A percentile compares a stretch with the other conserved stretches of the same genome.
Conservation (phyloP, 176 grass and related monocot genomes). For the Dactylis glomerata region DNA sequence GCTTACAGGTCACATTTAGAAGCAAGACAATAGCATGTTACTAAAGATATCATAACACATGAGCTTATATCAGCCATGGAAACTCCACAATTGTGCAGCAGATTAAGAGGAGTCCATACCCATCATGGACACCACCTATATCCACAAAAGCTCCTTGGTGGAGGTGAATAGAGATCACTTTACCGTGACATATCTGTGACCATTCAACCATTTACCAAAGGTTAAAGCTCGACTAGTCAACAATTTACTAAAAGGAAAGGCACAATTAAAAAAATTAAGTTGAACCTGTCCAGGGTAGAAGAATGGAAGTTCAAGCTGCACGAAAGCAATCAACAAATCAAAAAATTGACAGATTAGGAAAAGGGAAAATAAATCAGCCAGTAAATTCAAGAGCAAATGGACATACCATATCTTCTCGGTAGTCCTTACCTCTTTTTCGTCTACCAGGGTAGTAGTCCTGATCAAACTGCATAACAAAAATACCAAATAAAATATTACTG, state of each 20-base stretch:
- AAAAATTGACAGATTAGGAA: not conserved
- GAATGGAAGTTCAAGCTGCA: slow-evolving; percentile 99
- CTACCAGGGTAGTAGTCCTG: slow-evolving; percentile 98
- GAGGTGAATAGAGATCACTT: slow-evolving; percentile 72
- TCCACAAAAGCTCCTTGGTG: slow-evolving; percentile 96
- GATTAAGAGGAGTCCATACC: slow-evolving; percentile 37
- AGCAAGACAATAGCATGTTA: not conserved
- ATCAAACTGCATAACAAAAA: slow-evolving; percentile 71
- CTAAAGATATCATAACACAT: not conserved
- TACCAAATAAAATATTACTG: not conserved
- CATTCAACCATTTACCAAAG: not conserved
- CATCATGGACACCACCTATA: slow-evolving; percentile 85
- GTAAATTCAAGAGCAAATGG: slow-evolving; percentile 22
- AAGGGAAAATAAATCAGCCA: not conserved
- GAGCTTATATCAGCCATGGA: not conserved
- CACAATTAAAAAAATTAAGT: slow-evolving; percentile 26
- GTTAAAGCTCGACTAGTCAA: not conserved
- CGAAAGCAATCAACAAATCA: slow-evolving; percentile 37
- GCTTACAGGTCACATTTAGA: not conserved
- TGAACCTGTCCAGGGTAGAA: slow-evolving; percentile 97
- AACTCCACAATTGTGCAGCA: not conserved
- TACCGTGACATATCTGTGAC: slow-evolving; percentile 79
- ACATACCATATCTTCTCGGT: slow-evolving; percentile 94
- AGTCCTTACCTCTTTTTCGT: slow-evolving; percentile 91
- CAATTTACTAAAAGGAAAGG: slow-evolving; percentile 7